Conservation (phyloP, 2,329 filamentous ascomycete genomes). For the Claviceps purpurea region DNA sequence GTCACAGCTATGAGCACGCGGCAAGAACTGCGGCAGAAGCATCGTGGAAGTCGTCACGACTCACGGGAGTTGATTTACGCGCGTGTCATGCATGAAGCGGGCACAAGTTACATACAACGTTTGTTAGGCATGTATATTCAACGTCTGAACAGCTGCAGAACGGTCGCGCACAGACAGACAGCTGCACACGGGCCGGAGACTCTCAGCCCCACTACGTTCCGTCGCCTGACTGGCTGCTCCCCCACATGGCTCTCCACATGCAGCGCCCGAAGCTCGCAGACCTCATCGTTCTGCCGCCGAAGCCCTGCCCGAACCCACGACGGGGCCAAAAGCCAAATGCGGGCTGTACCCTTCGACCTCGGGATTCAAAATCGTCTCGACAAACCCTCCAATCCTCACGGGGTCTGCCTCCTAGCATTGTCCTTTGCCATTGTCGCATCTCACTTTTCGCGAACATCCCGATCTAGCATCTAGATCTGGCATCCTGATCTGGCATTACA, state of each 20-base stretch:
- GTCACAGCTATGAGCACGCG: too few species aligned
- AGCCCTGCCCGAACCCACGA: conserved; percentile 1
- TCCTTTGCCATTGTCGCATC: not conserved
- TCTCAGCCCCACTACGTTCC: not conserved
- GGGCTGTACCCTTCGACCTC: not conserved
- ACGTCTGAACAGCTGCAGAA: too few species aligned
- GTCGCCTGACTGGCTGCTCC: not conserved
- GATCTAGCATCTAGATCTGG: not conserved
- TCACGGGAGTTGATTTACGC: too few species aligned
- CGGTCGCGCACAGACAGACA: not conserved
- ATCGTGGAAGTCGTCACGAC: too few species aligned
- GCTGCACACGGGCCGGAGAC: not conserved
- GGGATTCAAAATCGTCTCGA: not conserved
- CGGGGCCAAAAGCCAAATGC: not conserved
- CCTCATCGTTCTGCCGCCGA: not conserved
- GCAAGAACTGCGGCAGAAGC: too few species aligned
- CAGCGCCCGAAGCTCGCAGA: not conserved
- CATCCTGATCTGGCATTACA: not conserved
- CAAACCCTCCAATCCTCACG: not conserved
- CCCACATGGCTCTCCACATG: not conserved
- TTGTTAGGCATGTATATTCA: too few species aligned
- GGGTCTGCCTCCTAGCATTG: not conserved
- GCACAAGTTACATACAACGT: too few species aligned
- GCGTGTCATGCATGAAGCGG: too few species aligned
- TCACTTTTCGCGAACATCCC: not conserved